Evolutionary conservation across 805 yeast genomes (phyloP), one percentile per base, ranked within the genome.

Genomic region (Metschnikowia baotianmanensis): DNA sequence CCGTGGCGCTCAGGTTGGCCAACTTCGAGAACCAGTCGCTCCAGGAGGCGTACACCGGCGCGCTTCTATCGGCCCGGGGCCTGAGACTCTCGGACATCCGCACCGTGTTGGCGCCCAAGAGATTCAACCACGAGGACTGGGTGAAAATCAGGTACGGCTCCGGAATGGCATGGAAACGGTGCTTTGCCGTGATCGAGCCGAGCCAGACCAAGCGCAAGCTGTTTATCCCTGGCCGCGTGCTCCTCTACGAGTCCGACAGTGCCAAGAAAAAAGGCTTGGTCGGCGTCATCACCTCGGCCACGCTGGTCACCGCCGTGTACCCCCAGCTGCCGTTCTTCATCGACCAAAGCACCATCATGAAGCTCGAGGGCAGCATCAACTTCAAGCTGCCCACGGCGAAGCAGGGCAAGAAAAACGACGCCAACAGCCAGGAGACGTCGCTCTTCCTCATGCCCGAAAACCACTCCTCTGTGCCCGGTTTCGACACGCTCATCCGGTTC

Each of bases 111-210:
- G 83, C 95, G 1, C 96, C 86, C 49, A 83, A 93, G 15, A 83
- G 91, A 56, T 86, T 80, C 58, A 79, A 78, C 44, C 93, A 88
- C 57, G 96, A 87, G 61, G 96, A 90, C 55, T 91, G 96, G 97
- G 89, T 85, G 31, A 77, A 89, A 59, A 95, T 93, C 13, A 74
- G 98, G 50, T 93, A 91, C 62, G 98, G 99, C 15, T 78, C 93
- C 8, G 99, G 99, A 18, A 87, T 88, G 95, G 96, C 97, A 1
- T 93, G 97, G 97, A 86, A 83, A 57, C 76, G 95, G 44, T 91
- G 96, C 57, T 93, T 78, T 68, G 91, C 96, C 3, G 96, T 90
- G 9, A 77, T 91, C 42, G 86, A 85, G 51, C 90, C 90, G 50
- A 67, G 89, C 53, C 49, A 68, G 27, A 57, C 73, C 54, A 80